phyloP scores from a whole-genome alignment of 352 stramenopile genomes.

The Ochromonadaceae sp. region DNA sequence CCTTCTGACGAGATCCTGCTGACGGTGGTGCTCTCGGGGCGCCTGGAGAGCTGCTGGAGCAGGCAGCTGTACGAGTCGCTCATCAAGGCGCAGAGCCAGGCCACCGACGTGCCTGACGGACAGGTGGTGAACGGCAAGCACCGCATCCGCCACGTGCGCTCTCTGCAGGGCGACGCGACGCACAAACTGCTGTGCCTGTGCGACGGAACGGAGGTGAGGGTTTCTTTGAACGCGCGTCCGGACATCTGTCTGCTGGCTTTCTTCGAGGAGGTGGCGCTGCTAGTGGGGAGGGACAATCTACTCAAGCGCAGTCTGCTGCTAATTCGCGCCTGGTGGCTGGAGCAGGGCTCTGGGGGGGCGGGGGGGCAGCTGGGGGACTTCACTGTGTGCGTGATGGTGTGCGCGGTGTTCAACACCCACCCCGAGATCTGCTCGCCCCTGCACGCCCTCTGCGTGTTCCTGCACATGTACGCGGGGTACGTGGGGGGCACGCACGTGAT shows the following conservation, averaged over 20 bases:
- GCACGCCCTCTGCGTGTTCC: conserved; percentile 50
- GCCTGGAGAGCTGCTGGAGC: too few relatives aligned
- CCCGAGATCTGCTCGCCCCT: conserved; percentile 50
- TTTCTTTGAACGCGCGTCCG: background rate
- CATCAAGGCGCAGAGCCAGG: too few relatives aligned
- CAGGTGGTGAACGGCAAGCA: too few relatives aligned
- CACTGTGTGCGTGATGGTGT: conserved; percentile 61
- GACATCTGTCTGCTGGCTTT: conserved; percentile 53
- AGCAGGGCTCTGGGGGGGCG: conserved; percentile 48
- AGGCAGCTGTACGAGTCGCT: too few relatives aligned
- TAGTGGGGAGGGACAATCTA: conserved; percentile 49
- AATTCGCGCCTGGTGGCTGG: conserved; percentile 64
- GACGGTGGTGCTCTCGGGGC: too few relatives aligned
- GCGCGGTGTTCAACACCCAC: conserved; percentile 67
- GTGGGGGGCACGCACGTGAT: conserved; percentile 54
- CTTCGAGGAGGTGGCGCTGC: conserved; percentile 51
- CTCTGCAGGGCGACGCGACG: too few relatives aligned
- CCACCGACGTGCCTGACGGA: too few relatives aligned
- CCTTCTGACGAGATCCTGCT: too few relatives aligned
- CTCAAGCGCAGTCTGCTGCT: conserved; percentile 61
- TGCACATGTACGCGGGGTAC: conserved; percentile 54
- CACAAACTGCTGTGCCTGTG: too few relatives aligned
- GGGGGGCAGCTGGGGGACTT: conserved; percentile 42
- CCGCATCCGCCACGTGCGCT: too few relatives aligned
- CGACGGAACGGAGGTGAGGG: too few relatives aligned